Percentiles rank a stretch among this genome's conserved stretches.
These are phyloP conservation scores for Hyphopichia fennica DNA, from an alignment of 1,139 yeast species.

Conservation along the genomic window DNA sequence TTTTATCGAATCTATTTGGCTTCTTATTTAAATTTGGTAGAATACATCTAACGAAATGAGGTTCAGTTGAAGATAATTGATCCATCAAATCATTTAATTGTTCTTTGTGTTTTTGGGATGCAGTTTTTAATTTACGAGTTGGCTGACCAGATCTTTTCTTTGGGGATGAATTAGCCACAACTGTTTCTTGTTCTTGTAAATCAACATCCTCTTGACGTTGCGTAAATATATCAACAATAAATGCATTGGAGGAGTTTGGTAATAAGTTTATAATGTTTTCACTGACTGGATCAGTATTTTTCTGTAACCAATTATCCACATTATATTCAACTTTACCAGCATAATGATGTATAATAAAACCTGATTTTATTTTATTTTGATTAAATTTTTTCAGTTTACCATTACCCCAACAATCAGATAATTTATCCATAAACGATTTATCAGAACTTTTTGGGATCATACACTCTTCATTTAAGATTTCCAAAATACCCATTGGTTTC, in stretches of 20 bases:
- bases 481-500: constrained; percentile 82
- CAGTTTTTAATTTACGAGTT: constrained; percentile 64
- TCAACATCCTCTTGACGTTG: neutral
- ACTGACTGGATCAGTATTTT: constrained; percentile 90
- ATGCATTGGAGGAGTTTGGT: constrained; percentile 54
- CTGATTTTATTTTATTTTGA: constrained; percentile 67
- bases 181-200: constrained; percentile 7
- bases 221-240: constrained; percentile 33
- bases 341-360: constrained; percentile 84
- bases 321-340: constrained; percentile 95
- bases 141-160: constrained; percentile 1
- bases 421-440: constrained; percentile 76
- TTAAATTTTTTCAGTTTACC: constrained; percentile 61
- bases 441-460: constrained; percentile 92
- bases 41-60: constrained; percentile 96
- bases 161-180: constrained; percentile 3
- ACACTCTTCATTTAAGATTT: constrained; percentile 91
- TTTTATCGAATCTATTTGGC: constrained; percentile 71
- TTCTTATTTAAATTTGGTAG: constrained; percentile 80
- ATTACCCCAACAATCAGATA: constrained; percentile 61
- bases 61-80: constrained; percentile 79
- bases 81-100: constrained; percentile 73
- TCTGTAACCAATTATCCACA: constrained; percentile 90
- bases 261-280: constrained; percentile 66
- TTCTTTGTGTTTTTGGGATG: constrained; percentile 82